Percentiles rank a stretch among this genome's conserved stretches.
Evolutionary conservation across 75 land plant species (phyloP).

Genomic region (Azolla pinnata): DNA sequence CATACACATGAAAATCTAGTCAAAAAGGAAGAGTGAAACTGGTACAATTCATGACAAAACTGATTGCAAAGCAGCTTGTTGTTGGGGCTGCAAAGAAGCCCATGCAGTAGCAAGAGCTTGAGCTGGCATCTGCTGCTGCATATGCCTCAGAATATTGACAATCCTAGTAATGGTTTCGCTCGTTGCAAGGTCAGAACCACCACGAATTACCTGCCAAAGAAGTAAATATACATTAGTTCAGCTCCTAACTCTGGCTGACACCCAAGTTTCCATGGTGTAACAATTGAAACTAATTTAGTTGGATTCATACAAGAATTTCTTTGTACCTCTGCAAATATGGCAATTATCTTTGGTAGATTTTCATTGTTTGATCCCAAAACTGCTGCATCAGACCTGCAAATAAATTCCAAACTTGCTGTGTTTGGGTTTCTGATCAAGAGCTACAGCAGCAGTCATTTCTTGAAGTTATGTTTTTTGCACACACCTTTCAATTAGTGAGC

Average conservation of each 20-base stretch:
- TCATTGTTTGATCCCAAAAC: constrained; percentile 40
- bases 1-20: too few relatives aligned
- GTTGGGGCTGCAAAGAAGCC: constrained; percentile 43
- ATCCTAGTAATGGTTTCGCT: constrained; percentile 36
- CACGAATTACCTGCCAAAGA: constrained; percentile 26
- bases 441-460: not conserved
- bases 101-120: constrained; percentile 41
- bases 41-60: constrained; percentile 34
- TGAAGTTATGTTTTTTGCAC: not conserved
- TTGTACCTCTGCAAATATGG: constrained; percentile 51
- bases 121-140: constrained; percentile 40
- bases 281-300: too few relatives aligned
- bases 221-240: not conserved
- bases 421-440: too few relatives aligned
- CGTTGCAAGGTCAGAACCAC: constrained; percentile 36
- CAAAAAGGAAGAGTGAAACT: too few relatives aligned
- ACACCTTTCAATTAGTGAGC: constrained; percentile 46
- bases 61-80: constrained; percentile 36
- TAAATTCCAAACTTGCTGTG: not conserved
- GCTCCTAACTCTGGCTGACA: not conserved
- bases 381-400: constrained; percentile 38
- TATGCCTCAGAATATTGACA: constrained; percentile 28
- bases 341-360: constrained; percentile 35
- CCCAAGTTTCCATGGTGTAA: too few relatives aligned
- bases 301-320: too few relatives aligned